Evolutionary conservation across 192 early-diverging fungal genomes (phyloP).

Genomic region (Spizellomyces sp.): DNA sequence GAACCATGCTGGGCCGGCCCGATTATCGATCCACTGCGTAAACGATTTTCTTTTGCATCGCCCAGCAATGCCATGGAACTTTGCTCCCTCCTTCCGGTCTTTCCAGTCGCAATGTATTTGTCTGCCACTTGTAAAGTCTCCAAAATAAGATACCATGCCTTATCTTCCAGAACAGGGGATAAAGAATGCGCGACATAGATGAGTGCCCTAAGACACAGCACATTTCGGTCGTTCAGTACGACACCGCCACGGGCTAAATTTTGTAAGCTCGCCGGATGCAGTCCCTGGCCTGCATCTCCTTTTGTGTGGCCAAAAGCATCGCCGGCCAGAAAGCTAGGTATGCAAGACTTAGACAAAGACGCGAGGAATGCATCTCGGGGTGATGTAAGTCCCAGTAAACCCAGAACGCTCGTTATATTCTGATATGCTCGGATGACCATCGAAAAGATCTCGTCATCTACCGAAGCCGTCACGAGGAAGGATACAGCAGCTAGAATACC

Average conservation of each 20-base stretch:
- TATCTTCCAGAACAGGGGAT: slow-evolving; percentile 69
- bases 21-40: slow-evolving; percentile 17
- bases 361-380: slow-evolving; percentile 86
- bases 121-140: slow-evolving; percentile 90
- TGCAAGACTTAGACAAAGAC: slow-evolving; percentile 79
- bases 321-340: slow-evolving; percentile 51
- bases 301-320: background rate
- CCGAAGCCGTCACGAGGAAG: slow-evolving; percentile 70
- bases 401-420: slow-evolving; percentile 77
- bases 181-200: slow-evolving; percentile 74
- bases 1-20: background rate
- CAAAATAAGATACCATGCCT: slow-evolving; percentile 83
- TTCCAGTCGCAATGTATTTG: slow-evolving; percentile 64
- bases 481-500: slow-evolving; percentile 75
- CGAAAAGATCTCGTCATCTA: slow-evolving; percentile 85
- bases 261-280: slow-evolving; percentile 13
- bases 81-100: slow-evolving; percentile 45
- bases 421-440: slow-evolving; percentile 69
- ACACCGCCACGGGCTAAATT: background rate
- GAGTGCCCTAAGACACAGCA: slow-evolving; percentile 73
- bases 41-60: slow-evolving; percentile 27
- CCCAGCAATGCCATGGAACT: slow-evolving; percentile 29
- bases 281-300: background rate
- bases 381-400: slow-evolving; percentile 73
- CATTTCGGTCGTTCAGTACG: slow-evolving; percentile 73